phyloP scores from a whole-genome alignment of 2,329 filamentous ascomycete genomes.

The Neonectria magnoliae region DNA sequence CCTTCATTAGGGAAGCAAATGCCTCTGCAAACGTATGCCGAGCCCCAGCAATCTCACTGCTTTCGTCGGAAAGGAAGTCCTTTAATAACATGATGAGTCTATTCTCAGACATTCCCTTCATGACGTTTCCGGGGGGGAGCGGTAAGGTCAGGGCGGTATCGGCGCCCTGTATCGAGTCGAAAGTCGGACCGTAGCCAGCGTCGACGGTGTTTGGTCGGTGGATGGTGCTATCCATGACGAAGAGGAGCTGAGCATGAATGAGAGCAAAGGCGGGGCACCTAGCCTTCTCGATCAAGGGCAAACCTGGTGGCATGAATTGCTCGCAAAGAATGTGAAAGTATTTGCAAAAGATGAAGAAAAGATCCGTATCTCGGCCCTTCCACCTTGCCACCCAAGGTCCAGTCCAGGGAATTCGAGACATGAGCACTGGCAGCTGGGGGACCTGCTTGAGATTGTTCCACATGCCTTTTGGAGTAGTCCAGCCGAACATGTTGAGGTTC shows the following conservation, averaged over 20 bases:
- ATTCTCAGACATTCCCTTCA: slow-evolving; percentile 89
- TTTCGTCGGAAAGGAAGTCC: slow-evolving; percentile 73
- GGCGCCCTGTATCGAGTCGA: slow-evolving; percentile 60
- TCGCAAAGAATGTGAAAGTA: slow-evolving; percentile 83
- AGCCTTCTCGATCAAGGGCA: slow-evolving; percentile 65
- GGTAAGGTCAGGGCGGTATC: slow-evolving; percentile 75
- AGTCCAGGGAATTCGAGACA: slow-evolving; percentile 82
- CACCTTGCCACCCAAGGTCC: slow-evolving; percentile 87
- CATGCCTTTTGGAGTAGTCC: slow-evolving; percentile 62
- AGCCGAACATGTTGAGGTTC: slow-evolving; percentile 65
- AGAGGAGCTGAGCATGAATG: slow-evolving; percentile 83
- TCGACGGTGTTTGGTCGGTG: slow-evolving; percentile 74
- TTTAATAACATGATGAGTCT: slow-evolving; percentile 83
- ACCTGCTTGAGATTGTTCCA: slow-evolving; percentile 71
- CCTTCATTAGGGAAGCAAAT: slow-evolving; percentile 78
- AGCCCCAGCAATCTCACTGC: slow-evolving; percentile 51
- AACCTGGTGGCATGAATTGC: slow-evolving; percentile 71
- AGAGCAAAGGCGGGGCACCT: slow-evolving; percentile 81
- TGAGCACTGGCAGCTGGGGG: slow-evolving; percentile 71
- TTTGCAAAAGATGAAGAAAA: slow-evolving; percentile 93
- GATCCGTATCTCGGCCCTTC: slow-evolving; percentile 86
- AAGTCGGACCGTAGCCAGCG: slow-evolving; percentile 52
- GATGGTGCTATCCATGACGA: slow-evolving; percentile 83
- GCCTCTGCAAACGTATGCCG: slow-evolving; percentile 79
- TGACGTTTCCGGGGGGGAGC: slow-evolving; percentile 73